Base-by-base conservation (phyloP, 1,284 basidiomycete genomes). In the Ganoderma lucidum region DNA sequence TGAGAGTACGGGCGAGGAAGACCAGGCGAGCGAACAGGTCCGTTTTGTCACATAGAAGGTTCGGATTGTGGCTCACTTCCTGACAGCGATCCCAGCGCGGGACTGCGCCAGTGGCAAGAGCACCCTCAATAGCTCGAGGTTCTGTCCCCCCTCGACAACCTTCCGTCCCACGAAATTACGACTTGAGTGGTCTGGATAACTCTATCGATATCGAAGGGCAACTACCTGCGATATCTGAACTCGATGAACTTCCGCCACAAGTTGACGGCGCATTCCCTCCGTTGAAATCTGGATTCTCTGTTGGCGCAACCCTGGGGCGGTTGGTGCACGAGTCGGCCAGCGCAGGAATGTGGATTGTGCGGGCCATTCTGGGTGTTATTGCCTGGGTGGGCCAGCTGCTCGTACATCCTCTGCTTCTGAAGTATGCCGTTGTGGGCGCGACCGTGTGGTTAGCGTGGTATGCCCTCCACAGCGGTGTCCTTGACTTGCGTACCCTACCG, bases 191-290 rank as follows among this genome's bases (percentile, higher is more conserved):
- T 8, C 80, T 87, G 62, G 80, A 83, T 30, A 67, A 73, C 3
- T 86, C 86, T 6, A 79, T 86, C 63, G 82, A 86, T 55, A 77
- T 74, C 70, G 86, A 87, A 68, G 83, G 85, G 71, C 83, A 85
- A 2, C 82, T 92, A 23, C 80, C 86, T 35, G 86, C 89, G 3
- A 90, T 93, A 74, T 82, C 84, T 3, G 91, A 93, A 81, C 82
- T 83, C 45, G 86, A 90, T 14, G 77, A 79, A 63, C 62, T 70
- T n/a, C 67, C 71, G 10, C 73, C 81, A 28, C 66, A 73, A 12
- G 74, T 80, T 30, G 81, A 82, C 35, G 80, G 75, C 35, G 77
- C 76, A 15, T 72, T 71, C 42, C 73, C 75, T 61, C 78, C 70
- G 53, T 68, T 75, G 0, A 73, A 71, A 39, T 59, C 64, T 48